Evolutionary conservation across 2,329 filamentous ascomycete species (phyloP).

Genomic region (Penicillium palitans): DNA sequence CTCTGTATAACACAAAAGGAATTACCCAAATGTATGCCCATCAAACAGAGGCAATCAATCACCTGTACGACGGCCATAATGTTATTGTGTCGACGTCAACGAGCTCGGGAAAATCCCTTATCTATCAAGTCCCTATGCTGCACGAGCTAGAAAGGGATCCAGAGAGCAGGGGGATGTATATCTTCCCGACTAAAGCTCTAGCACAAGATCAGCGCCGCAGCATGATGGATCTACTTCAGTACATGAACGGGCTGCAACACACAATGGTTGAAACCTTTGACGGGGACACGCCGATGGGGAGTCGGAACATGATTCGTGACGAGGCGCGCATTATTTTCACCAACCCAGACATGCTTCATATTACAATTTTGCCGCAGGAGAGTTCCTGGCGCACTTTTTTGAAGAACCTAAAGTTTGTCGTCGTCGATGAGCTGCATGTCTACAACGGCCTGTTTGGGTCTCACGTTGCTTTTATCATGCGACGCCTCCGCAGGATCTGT

Average conservation of each 20-base stretch:
- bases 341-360: slow-evolving; percentile 96
- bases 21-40: slow-evolving; percentile 88
- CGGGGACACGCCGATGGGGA: slow-evolving; percentile 83
- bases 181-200: slow-evolving; percentile 95
- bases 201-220: slow-evolving; percentile 92
- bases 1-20: slow-evolving; percentile 84
- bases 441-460: slow-evolving; percentile 95
- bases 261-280: slow-evolving; percentile 90
- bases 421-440: slow-evolving; percentile 89
- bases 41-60: slow-evolving; percentile 91
- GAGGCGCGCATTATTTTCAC: slow-evolving; percentile 93
- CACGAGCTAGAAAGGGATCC: slow-evolving; percentile 78
- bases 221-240: slow-evolving; percentile 78
- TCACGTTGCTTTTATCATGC: slow-evolving; percentile 93
- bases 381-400: slow-evolving; percentile 84
- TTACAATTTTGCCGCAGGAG: slow-evolving; percentile 91
- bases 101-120: slow-evolving; percentile 95
- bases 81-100: slow-evolving; percentile 95
- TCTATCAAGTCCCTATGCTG: slow-evolving; percentile 92
- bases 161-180: slow-evolving; percentile 86
- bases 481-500: slow-evolving; percentile 81
- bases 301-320: slow-evolving; percentile 77
- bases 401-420: slow-evolving; percentile 86
- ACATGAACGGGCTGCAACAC: slow-evolving; percentile 74
- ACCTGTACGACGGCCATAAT: slow-evolving; percentile 75